Evolutionary conservation across 2,329 filamentous ascomycete genomes (phyloP).

Genomic region (Massarina eburnea): DNA sequence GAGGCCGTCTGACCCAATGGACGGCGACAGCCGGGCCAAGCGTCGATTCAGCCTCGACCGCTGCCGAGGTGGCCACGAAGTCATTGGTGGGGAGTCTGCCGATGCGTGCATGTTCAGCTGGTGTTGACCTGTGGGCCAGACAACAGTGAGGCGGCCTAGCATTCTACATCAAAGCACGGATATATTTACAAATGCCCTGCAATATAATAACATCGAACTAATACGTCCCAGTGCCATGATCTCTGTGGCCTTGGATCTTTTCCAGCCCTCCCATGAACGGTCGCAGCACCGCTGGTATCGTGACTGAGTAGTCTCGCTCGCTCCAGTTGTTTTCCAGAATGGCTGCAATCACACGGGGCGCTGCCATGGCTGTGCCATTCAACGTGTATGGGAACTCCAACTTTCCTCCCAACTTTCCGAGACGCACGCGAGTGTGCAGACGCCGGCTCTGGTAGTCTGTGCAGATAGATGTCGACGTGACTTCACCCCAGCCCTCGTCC

Average conservation of each 20-base stretch:
- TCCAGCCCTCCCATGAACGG: conserved; percentile 72
- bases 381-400: conserved; percentile 82
- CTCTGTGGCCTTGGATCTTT: conserved; percentile 30
- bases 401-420: conserved; percentile 49
- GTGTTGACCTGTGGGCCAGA: conserved; percentile 12
- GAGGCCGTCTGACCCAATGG: conserved; percentile 25
- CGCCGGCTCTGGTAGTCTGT: conserved; percentile 91
- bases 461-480: conserved; percentile 87
- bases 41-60: background rate
- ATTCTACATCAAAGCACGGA: too few species aligned
- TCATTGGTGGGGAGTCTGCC: conserved; percentile 17
- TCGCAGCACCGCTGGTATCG: conserved; percentile 75
- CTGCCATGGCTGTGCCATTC: conserved; percentile 91
- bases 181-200: too few species aligned
- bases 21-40: conserved; percentile 26
- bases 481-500: conserved; percentile 84
- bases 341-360: conserved; percentile 85
- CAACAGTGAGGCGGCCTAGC: too few species aligned
- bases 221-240: conserved; percentile 17
- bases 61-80: background rate
- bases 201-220: conserved; percentile 5
- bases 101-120: background rate
- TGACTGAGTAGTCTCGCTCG: conserved; percentile 65
- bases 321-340: conserved; percentile 91
- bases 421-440: conserved; percentile 71